Base-by-base conservation (phyloP, 169 alveolate genomes). In the Babesia ovis region DNA sequence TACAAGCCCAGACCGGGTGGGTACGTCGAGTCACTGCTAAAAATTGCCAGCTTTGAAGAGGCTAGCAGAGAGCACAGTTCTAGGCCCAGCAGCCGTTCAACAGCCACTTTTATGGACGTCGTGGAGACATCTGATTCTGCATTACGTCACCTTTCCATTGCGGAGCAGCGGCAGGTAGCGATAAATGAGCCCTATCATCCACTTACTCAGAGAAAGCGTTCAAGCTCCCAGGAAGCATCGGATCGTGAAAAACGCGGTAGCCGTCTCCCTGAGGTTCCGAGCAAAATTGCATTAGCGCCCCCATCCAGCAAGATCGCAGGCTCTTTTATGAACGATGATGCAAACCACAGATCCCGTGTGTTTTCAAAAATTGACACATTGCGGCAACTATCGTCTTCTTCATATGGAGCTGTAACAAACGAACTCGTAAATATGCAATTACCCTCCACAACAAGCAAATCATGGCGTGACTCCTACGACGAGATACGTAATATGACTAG, bases 401-500 rank as follows among this genome's bases (percentile, higher is more conserved):
- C 66, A 20, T 34, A 29, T 32, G 66, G 45, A 14, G 25, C 66
- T 34, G 4, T 31, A 16, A 55, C 41, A 31, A 16, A 39, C 48
- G 66, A 55, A 0, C 14, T 9, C 2, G 8, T 29, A 12, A 42
- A 2, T 12, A 11, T 32, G 41, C 27, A 0, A 1, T 14, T 14
- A 23, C 41, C 27, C 20, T 16, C n/a, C 14, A 4, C 25, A 9
- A 34, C 37, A 39, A 55, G 45, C 66, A 55, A 55, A 55, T 32
- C 41, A 23, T 55, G 66, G 66, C 66, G 66, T 6, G 43, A 29
- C 34, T 55, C 66, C 12, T 55, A 55, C 43, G 66, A 55, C 45
- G 66, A 55, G 45, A 11, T 55, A 42, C 66, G 66, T 31, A 55
- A 42, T 22, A 55, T 55, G 66, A 55, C 66, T 5, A 55, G 45